Evolutionary conservation across 306 rosid genomes (phyloP).

Genomic region (Prosopis cineraria): DNA sequence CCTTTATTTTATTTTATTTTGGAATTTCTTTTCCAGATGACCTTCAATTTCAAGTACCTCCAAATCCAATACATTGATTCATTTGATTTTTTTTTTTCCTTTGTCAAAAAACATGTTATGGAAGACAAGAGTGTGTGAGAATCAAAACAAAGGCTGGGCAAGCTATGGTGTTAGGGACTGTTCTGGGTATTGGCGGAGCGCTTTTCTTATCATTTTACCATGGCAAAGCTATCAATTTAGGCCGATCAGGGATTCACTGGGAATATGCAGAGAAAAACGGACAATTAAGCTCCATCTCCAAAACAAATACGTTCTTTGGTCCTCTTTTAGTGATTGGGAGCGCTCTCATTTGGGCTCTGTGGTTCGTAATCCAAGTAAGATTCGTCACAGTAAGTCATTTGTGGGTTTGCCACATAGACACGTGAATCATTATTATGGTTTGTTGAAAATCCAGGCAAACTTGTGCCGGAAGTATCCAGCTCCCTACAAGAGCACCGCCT

Average conservation of each 20-base stretch:
- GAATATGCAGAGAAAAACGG: constrained; percentile 46
- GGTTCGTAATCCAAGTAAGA: constrained; percentile 77
- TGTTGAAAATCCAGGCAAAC: constrained; percentile 55
- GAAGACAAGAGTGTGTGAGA: constrained; percentile 70
- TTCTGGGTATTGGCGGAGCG: constrained; percentile 76
- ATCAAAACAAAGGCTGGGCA: constrained; percentile 50
- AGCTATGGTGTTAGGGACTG: constrained; percentile 68
- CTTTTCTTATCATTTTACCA: constrained; percentile 76
- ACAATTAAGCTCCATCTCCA: constrained; percentile 23
- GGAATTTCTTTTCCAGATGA: neutral
- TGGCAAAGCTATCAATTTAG: constrained; percentile 56
- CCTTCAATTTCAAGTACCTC: neutral
- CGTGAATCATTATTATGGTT: too few species aligned
- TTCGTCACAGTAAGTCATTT: neutral
- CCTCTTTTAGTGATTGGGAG: constrained; percentile 48
- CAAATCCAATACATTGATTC: neutral
- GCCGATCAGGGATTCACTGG: constrained; percentile 75
- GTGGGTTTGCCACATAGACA: neutral
- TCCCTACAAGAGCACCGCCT: constrained; percentile 71
- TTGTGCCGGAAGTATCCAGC: constrained; percentile 66
- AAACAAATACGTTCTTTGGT: constrained; percentile 41
- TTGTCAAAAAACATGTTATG: neutral
- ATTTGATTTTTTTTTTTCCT: neutral
- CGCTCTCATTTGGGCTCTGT: constrained; percentile 57
- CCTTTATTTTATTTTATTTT: neutral